Conservation (phyloP, 257 asterid genomes). For the Lithospermum erythrorhizon region DNA sequence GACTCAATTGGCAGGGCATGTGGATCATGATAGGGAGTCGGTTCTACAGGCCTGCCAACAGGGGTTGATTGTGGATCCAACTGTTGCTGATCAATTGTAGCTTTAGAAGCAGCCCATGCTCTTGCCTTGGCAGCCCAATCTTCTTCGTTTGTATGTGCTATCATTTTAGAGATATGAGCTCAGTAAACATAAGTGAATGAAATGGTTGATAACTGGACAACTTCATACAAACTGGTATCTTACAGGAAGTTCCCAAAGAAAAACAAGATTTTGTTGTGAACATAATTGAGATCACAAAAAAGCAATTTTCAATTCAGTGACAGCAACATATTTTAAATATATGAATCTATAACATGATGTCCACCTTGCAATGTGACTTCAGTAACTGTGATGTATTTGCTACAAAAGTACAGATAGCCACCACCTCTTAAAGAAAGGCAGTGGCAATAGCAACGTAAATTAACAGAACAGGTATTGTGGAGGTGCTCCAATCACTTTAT, state of each 20-base stretch:
- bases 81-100: constrained; percentile 56
- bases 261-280: background rate
- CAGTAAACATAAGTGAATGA: constrained; percentile 10
- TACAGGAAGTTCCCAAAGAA: background rate
- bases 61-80: constrained; percentile 37
- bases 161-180: constrained; percentile 18
- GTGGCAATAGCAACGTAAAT: background rate
- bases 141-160: constrained; percentile 61
- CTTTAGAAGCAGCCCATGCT: constrained; percentile 93
- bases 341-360: background rate
- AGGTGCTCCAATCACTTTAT: background rate
- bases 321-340: background rate
- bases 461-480: background rate
- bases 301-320: background rate
- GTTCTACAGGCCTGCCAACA: constrained; percentile 47
- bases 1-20: constrained; percentile 44
- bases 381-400: background rate
- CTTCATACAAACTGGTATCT: constrained; percentile 3
- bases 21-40: constrained; percentile 36
- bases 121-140: constrained; percentile 98
- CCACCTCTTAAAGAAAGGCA: background rate
- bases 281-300: background rate
- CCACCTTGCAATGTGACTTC: background rate
- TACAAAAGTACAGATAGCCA: background rate
- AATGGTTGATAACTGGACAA: constrained; percentile 2